Base-by-base conservation (phyloP, 768 basidiomycete species). In the Kwoniella botswanensis region DNA sequence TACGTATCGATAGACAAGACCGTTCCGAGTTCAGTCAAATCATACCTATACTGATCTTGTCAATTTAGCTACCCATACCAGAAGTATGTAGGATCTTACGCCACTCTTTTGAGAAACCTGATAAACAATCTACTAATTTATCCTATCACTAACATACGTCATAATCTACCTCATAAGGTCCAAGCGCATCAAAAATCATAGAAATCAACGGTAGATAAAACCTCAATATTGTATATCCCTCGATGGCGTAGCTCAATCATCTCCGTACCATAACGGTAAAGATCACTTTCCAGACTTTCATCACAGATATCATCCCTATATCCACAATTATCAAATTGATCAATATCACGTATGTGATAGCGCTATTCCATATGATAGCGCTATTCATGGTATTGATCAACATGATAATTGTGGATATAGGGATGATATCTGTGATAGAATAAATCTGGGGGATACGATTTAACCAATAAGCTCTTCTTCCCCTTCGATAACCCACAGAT, bases 211-310 rank as follows among this genome's bases (percentile, higher is more conserved):
- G 57, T 59, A 61, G 24, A 61, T 61, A 61, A 43, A 42, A 1
- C 42, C 10, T 58, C 17, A 46, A 42, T 0, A 43, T 4, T 10
- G 18, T 61, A 61, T 61, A 61, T 43, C 42, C n/a, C 2, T n/a
- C 21, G 59, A 43, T 26, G 22, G 59, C 59, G 59, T 61, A 61
- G 46, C 46, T 50, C 12, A 44, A 61, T 42, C 59, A 22, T 43
- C 21, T 42, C 35, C 22, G 59, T 61, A 61, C 59, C 59, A 61
- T 44, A 61, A 61, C 59, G 59, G 59, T 44, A 61, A 61, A 61
- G 59, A 26, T 61, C 59, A 35, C 35, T 35, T 35, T 6, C 7
- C 18, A 1, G 29, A 41, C 11, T 3, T 35, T 43, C 22, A 42
- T 61, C 42, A 13, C 46, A 50, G 2, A 50, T 18, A 61, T 29